Evolutionary conservation across 2,329 filamentous ascomycete genomes (phyloP).

Genomic region (Trichoderma atrobrunneum): DNA sequence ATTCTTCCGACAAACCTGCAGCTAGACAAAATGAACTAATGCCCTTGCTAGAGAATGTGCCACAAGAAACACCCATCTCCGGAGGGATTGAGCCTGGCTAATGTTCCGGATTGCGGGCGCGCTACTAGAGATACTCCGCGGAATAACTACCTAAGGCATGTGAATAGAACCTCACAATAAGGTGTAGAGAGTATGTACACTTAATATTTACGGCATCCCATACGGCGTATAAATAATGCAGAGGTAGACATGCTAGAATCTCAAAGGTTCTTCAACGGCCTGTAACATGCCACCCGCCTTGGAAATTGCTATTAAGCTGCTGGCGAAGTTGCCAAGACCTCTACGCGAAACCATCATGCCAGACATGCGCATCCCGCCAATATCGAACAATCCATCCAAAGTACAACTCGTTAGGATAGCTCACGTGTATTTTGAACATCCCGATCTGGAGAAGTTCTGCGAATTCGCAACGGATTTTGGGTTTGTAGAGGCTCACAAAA

Average conservation of each 20-base stretch:
- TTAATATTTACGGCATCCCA: neutral
- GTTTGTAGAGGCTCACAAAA: slow-evolving; percentile 24
- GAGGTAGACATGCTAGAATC: neutral
- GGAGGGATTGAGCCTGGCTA: neutral
- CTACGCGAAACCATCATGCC: neutral
- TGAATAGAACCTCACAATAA: too few relatives aligned
- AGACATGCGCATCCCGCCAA: neutral
- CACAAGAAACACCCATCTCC: neutral
- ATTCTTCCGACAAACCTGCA: neutral
- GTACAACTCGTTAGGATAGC: neutral
- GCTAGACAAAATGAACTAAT: neutral
- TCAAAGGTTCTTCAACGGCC: neutral
- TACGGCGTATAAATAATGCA: neutral
- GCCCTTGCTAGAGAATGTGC: neutral
- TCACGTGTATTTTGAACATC: slow-evolving; percentile 23
- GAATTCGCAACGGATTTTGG: slow-evolving; percentile 31
- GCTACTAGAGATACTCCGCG: neutral
- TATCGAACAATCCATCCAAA: neutral
- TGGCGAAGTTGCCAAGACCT: neutral
- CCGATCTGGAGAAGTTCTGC: slow-evolving; percentile 26
- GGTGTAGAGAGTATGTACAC: too few relatives aligned
- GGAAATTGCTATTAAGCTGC: neutral
- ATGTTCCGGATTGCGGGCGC: neutral
- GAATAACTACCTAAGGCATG: neutral
- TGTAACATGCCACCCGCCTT: neutral